Conservation (phyloP, 2,329 filamentous ascomycete species). For the Aspergillus sp. region DNA sequence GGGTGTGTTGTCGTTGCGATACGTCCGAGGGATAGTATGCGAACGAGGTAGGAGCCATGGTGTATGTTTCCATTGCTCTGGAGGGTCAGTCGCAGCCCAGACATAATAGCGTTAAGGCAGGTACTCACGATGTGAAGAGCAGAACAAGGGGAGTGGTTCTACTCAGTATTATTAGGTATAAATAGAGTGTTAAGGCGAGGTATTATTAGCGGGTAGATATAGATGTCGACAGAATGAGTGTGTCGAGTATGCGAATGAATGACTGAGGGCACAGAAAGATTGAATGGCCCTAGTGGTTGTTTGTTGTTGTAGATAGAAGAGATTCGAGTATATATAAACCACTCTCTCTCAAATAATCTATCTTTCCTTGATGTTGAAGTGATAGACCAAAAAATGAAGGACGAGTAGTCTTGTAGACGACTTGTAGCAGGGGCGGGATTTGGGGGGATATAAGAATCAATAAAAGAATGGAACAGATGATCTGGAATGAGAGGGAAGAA, state of each 20-base stretch:
- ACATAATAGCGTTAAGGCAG: not conserved
- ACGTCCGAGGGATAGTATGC: slow-evolving; percentile 82
- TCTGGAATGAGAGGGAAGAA: slow-evolving; percentile 26
- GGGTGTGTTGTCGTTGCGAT: slow-evolving; percentile 66
- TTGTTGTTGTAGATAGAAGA: slow-evolving; percentile 2
- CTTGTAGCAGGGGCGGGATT: not conserved
- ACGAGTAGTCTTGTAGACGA: not conserved
- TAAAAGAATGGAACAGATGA: slow-evolving; percentile 12
- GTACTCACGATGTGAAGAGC: not conserved
- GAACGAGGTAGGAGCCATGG: slow-evolving; percentile 62
- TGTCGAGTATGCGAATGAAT: slow-evolving; percentile 31
- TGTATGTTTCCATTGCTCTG: slow-evolving; percentile 58
- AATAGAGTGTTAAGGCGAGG: not conserved
- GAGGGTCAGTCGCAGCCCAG: not conserved
- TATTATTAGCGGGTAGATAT: not conserved
- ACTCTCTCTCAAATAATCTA: not conserved
- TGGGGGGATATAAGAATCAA: slow-evolving; percentile 19
- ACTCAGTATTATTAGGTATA: not conserved
- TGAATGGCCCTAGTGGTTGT: slow-evolving; percentile 1
- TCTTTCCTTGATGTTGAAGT: not conserved
- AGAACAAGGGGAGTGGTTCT: not conserved
- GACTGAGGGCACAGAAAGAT: slow-evolving; percentile 28
- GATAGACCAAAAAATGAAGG: not conserved
- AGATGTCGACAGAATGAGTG: slow-evolving; percentile 10
- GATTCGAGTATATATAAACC: not conserved